These are phyloP conservation scores for Climacium dendroides DNA, from an alignment of 225 moss, liverwort and hornwort species.

Conservation along the genomic window DNA sequence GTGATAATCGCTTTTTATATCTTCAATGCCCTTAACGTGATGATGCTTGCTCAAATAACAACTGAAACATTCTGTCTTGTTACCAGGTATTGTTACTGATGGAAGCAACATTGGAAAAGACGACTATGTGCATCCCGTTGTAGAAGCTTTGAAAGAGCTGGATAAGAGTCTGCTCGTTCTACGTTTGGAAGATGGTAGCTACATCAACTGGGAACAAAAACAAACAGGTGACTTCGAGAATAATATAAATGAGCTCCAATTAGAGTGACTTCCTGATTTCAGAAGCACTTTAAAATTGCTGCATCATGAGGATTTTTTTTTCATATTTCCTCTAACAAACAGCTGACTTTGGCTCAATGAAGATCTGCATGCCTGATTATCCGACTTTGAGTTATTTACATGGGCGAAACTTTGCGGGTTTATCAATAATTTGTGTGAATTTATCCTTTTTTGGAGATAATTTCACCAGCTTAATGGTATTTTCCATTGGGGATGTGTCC, in stretches of 20 bases:
- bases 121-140: conserved; percentile 56
- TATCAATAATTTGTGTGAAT: neutral
- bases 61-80: neutral
- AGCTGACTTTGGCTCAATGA: neutral
- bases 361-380: neutral
- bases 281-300: neutral
- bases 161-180: conserved; percentile 22
- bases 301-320: neutral
- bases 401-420: neutral
- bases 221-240: conserved; percentile 19
- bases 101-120: conserved; percentile 60
- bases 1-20: neutral
- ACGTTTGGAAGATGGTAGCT: conserved; percentile 25
- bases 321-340: neutral
- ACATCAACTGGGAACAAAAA: conserved; percentile 39
- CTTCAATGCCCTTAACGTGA: neutral
- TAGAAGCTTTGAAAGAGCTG: conserved; percentile 40
- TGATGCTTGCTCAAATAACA: neutral
- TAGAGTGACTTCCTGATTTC: neutral
- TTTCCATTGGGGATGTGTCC: neutral
- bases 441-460: neutral
- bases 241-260: neutral
- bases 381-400: neutral
- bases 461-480: neutral
- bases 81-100: conserved; percentile 64